Evolutionary conservation across 2,329 filamentous ascomycete species (phyloP), one percentile per base, ranked within the genome.

Genomic region (Teratosphaeriaceae sp.): DNA sequence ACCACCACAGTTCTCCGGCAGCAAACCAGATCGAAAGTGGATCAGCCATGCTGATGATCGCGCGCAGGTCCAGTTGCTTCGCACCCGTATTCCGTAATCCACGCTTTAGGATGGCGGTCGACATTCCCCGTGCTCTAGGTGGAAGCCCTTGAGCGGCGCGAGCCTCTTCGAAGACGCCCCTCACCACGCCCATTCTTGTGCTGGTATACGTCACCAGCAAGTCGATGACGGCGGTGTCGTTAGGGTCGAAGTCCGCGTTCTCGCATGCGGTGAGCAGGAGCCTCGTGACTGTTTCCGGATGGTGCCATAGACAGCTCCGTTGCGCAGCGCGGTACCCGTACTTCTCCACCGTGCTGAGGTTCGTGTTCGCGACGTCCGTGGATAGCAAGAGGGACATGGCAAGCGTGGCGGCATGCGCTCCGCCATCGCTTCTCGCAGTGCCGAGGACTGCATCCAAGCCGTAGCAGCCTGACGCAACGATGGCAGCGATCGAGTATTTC

Each of bases 191-290:
- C 1, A 21, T 42, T 12, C 39, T 34, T 24, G 44, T 45, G 3
- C 16, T 34, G 27, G 43, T 38, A 19, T 24, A 39, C 9, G 23
- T 12, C 11, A 34, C 34, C 5, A 35, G 31, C 5, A 35, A n/a
- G 20, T 37, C 19, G 24, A 36, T 29, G 50, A 49, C 12, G 39
- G 43, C 19, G 26, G 67, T 55, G 35, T 33, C 16, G 11, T n/a
- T 22, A 18, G 12, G 6, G 82, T 67, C 12, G 66, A 24, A 51
- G 23, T 19, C 37, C 27, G 12, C 31, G 4, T 38, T 38, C 27
- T 30, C 27, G 27, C 27, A 30, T n/a, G 27, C 27, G 12, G 27
- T 30, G 12, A 30, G 27, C 12, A 30, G 27, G 5, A 30, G 5
- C 5, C 27, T 5, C 5, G 27, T 30, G 27, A 30, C 12, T n/a